A percentile compares a stretch with the other conserved stretches of the same genome.
phyloP scores from a whole-genome alignment of 2,329 filamentous ascomycete genomes.

The Colletotrichum cuscutae region DNA sequence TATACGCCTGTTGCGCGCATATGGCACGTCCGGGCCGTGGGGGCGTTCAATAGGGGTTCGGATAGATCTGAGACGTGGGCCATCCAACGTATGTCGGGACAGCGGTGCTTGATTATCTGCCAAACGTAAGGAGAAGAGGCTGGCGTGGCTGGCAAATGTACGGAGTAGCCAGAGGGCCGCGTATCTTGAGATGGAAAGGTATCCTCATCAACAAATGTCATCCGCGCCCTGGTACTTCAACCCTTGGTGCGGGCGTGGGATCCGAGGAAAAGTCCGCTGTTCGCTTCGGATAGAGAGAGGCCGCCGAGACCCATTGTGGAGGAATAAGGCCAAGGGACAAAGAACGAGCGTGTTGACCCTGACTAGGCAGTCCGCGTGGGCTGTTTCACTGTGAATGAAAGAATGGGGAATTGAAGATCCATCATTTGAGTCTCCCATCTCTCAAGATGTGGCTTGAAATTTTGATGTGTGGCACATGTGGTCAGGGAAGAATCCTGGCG shows the following conservation, averaged over 20 bases:
- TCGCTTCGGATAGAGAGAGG: constrained; percentile 17
- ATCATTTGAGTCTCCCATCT: constrained; percentile 4
- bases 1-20: background rate
- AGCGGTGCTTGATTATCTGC: constrained; percentile 2
- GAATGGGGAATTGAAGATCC: constrained; percentile 29
- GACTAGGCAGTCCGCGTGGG: constrained; percentile 21
- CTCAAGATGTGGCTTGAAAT: background rate
- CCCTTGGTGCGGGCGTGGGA: background rate
- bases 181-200: background rate
- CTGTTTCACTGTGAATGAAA: constrained; percentile 31
- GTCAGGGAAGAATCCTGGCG: background rate
- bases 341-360: constrained; percentile 7
- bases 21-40: background rate
- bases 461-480: background rate
- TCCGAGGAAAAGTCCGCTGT: background rate
- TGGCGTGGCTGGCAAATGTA: background rate
- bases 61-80: constrained; percentile 23
- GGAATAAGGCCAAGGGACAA: constrained; percentile 15
- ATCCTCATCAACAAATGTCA: background rate
- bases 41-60: constrained; percentile 25
- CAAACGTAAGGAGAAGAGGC: background rate
- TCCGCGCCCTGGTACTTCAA: background rate
- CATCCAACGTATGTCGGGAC: background rate
- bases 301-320: background rate
- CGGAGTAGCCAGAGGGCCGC: background rate